phyloP scores from a whole-genome alignment of 768 basidiomycete genomes.

The Dentipellis sp. region DNA sequence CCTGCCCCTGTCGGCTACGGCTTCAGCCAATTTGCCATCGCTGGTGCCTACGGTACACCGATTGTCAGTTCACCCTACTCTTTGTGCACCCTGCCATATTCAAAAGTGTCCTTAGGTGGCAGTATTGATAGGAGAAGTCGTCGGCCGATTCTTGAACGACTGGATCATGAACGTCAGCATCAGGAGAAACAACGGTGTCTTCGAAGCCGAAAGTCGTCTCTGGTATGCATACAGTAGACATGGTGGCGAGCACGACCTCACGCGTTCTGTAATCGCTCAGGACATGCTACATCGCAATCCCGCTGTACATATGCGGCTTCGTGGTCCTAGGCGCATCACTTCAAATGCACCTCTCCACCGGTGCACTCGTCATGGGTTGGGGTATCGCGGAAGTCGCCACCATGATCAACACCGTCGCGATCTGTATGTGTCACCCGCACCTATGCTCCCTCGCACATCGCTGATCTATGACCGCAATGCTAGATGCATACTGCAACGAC shows the following conservation, averaged over 20 bases:
- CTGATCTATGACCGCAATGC: conserved; percentile 8
- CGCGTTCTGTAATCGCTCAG: conserved; percentile 21
- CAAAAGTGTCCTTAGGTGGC: conserved; percentile 26
- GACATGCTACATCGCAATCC: conserved; percentile 52
- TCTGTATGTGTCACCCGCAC: conserved; percentile 33
- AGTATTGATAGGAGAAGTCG: conserved; percentile 40
- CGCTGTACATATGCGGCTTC: conserved; percentile 55
- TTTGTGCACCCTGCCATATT: not conserved
- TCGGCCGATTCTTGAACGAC: conserved; percentile 44
- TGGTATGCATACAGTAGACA: conserved; percentile 29
- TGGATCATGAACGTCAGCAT: conserved; percentile 34
- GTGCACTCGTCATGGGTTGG: conserved; percentile 58
- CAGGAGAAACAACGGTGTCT: conserved; percentile 39
- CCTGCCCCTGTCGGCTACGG: conserved; percentile 47
- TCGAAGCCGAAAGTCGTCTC: conserved; percentile 46
- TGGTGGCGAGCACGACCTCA: not conserved
- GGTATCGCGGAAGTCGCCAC: conserved; percentile 47
- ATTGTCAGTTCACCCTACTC: conserved; percentile 28
- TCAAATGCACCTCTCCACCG: conserved; percentile 42
- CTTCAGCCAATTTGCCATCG: conserved; percentile 38
- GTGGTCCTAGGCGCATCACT: conserved; percentile 46
- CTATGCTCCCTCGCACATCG: conserved; percentile 6
- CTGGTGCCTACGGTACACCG: conserved; percentile 46
- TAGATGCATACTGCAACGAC: conserved; percentile 41
- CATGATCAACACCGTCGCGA: conserved; percentile 54